Evolutionary conservation across 345 rosid species (phyloP), one percentile per base, ranked within the genome.

Genomic region (Aurinia saxatilis): DNA sequence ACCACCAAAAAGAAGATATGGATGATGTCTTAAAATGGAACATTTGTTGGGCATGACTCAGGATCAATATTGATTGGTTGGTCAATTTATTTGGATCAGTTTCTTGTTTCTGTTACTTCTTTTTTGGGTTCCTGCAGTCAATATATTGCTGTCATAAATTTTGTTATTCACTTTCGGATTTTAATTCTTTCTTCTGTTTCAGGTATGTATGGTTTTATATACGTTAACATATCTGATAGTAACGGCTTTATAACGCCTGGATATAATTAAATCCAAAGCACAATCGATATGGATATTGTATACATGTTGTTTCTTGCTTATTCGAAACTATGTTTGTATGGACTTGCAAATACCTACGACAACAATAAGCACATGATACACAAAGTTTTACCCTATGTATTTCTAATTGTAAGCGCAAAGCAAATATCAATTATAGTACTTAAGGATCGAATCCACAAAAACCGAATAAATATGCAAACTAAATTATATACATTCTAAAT

Each of bases 11-110:
- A 36, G 19, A 65, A 45, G 55, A 69, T 69, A 37, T 5, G 27
- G 62, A 46, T 30, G 13, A 45, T 61, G 63, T 54, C 68, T 53
- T 12, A 46, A 53, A 29, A 37, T 69, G 63, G 57, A 57, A 11
- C 8, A 31, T 19, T 10, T 7, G 58, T 39, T 57, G 17, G 36
- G 57, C 42, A 67, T 42, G n/a, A 34, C 48, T 30, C 53, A 27
- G 38, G 5, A 45, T 33, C 5, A 19, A 41, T 16, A 64, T 41
- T 45, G 62, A 59, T 53, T 54, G 13, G 37, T 9, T 50, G 40
- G 38, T 44, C 21, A 51, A 51, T 44, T 14, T 38, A 21, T 39
- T 31, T 47, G n/a, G 13, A 49, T 19, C 0, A 30, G 1, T 11
- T 23, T 65, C 36, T 27, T 13, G 10, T 52, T 52, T 41, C 18